phyloP scores from a whole-genome alignment of 768 basidiomycete species.

The Hericium erinaceus region DNA sequence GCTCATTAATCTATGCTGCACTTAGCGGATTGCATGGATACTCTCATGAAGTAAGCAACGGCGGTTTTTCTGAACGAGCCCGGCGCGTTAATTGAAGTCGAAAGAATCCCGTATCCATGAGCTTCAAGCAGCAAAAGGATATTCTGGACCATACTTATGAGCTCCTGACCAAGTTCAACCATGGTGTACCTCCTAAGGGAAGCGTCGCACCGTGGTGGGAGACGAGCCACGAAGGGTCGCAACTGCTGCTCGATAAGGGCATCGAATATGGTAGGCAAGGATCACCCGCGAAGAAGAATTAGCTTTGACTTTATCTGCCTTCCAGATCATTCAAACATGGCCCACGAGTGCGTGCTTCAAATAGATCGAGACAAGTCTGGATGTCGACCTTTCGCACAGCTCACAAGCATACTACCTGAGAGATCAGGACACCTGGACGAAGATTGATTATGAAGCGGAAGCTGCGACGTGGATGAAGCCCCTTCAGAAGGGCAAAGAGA shows the following conservation, averaged over 20 bases:
- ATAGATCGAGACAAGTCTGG: neutral
- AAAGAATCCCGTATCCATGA: conserved; percentile 54
- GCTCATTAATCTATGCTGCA: neutral
- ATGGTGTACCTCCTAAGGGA: conserved; percentile 48
- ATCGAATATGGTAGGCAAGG: conserved; percentile 54
- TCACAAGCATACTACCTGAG: conserved; percentile 63
- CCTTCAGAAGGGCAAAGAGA: conserved; percentile 50
- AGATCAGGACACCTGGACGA: conserved; percentile 62
- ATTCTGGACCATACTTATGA: conserved; percentile 58
- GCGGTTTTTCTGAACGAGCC: neutral
- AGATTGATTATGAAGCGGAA: conserved; percentile 52
- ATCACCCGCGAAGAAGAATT: neutral
- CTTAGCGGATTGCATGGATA: conserved; percentile 58
- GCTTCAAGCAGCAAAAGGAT: conserved; percentile 57
- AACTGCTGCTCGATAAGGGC: conserved; percentile 58
- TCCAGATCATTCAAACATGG: conserved; percentile 49
- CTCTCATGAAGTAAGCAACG: conserved; percentile 46
- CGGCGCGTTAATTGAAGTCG: neutral
- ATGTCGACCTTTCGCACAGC: conserved; percentile 17
- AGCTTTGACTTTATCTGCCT: neutral
- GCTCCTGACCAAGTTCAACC: conserved; percentile 58
- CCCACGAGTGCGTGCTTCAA: conserved; percentile 32
- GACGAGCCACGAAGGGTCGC: conserved; percentile 54
- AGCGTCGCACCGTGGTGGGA: conserved; percentile 80
- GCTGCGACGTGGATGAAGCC: conserved; percentile 73